These are phyloP conservation scores for Salix purpurea DNA, from an alignment of 345 rosid genomes.

Conservation along the genomic window DNA sequence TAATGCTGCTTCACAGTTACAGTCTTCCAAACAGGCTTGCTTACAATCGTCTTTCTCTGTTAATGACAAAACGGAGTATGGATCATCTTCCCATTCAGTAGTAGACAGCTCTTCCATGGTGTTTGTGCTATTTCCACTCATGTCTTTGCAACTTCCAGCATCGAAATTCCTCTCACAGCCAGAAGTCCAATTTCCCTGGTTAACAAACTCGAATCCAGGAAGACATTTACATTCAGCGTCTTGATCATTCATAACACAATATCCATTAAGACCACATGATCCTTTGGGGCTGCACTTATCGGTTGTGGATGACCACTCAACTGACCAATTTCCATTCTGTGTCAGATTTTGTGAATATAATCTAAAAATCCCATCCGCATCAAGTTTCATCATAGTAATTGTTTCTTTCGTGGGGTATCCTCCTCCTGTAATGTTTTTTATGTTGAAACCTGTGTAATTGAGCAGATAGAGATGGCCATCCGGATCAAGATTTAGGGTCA, in stretches of 20 bases:
- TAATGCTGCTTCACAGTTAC: conserved; percentile 30
- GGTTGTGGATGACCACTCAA: not conserved
- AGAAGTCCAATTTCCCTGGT: not conserved
- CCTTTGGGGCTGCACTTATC: conserved; percentile 19
- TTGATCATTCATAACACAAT: conserved; percentile 7
- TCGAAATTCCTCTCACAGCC: conserved; percentile 25
- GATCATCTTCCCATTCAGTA: conserved; percentile 10
- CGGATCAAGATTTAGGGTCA: conserved; percentile 14
- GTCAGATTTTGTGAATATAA: conserved; percentile 7
- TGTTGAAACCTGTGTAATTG: not conserved
- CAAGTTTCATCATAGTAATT: conserved; percentile 6
- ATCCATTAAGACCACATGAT: conserved; percentile 25
- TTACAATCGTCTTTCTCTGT: conserved; percentile 8
- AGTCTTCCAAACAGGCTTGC: conserved; percentile 22
- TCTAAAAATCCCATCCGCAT: conserved; percentile 16
- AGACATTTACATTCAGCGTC: conserved; percentile 9
- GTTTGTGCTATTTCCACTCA: too few species aligned
- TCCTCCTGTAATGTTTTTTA: not conserved
- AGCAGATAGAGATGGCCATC: conserved; percentile 21
- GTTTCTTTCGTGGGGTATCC: not conserved
- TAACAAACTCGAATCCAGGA: conserved; percentile 19
- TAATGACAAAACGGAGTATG: not conserved
- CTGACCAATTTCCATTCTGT: not conserved
- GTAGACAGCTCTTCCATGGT: not conserved
- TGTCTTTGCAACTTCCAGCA: conserved; percentile 7